Evolutionary conservation across 441 rosid species (phyloP).

Genomic region (Brassica balearica): DNA sequence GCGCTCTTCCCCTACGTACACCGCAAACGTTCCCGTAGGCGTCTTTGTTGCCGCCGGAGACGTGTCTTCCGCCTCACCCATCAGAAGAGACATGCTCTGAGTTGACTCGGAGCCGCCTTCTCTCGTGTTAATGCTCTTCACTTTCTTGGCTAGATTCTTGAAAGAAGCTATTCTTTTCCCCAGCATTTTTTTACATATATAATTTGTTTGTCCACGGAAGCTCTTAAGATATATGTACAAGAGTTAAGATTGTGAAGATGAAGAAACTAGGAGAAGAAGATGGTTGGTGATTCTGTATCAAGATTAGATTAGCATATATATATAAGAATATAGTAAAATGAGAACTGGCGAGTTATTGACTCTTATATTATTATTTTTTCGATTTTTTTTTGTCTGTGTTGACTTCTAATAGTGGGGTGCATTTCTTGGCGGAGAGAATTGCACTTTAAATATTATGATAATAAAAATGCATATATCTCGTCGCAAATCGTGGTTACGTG

Average conservation of each 20-base stretch:
- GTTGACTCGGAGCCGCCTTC: constrained; percentile 43
- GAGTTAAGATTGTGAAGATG: constrained; percentile 25
- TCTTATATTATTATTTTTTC: constrained; percentile 3
- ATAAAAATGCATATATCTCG: constrained; percentile 30
- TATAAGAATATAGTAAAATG: constrained; percentile 6
- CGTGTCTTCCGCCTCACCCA: constrained; percentile 43
- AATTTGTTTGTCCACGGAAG: no score
- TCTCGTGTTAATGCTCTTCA: constrained; percentile 52
- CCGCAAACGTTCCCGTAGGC: constrained; percentile 73
- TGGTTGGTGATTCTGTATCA: constrained; percentile 40
- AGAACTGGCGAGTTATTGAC: constrained; percentile 23
- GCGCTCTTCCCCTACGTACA: constrained; percentile 77
- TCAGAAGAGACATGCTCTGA: constrained; percentile 42
- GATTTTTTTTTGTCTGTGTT: constrained; percentile 33
- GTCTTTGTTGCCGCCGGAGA: constrained; percentile 42
- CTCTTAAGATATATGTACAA: no score
- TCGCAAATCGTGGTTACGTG: constrained; percentile 45
- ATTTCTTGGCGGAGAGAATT: constrained; percentile 40
- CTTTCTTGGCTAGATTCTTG: constrained; percentile 79
- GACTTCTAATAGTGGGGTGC: constrained; percentile 44
- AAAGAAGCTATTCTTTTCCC: constrained; percentile 70
- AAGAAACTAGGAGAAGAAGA: constrained; percentile 29
- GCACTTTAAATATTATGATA: background rate
- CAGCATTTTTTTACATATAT: no score
- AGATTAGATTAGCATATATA: background rate